Evolutionary conservation across 2,329 filamentous ascomycete species (phyloP), one percentile per base, ranked within the genome.

Genomic region (Fusarium anguioides): DNA sequence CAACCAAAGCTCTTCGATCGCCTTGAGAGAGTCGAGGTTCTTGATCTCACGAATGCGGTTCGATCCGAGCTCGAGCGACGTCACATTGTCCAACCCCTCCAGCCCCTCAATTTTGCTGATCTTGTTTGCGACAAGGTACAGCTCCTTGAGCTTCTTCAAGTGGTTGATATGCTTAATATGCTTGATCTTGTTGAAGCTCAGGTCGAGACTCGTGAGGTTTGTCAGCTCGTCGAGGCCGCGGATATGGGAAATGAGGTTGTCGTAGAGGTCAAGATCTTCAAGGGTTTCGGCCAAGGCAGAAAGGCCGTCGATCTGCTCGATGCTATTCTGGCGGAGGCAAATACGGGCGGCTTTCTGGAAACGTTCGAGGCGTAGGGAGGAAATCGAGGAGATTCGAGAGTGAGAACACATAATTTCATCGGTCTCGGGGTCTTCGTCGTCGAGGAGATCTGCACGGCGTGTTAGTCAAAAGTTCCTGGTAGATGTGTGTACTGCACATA

Each of bases 141-240:
- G 77, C 70, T 98, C 93, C 64, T 86, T 91, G 57, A 98, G 85
- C 52, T 93, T 86, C 21, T 82, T 90, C 60, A 99, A 82, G 73
- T 95, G 91, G 59, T 86, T 86, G 68, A 98, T 82, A 73, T 95
- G 89, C 80, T 97, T 97, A 82, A 99, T 97, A 80, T 97, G 94
- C 78, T 97, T 97, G 82, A 99, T 95, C 83, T 98, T 98, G 84
- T 99, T 99, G 87, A 97, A 99, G 78, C 92, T 96, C 49, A 99
- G 84, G 77, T 99, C 96, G 53, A 99, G 87, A 56, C 83, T 91
- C 8, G 87, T 93, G 52, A 99, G 86, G 63, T 91, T 85, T 14
- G 85, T 87, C 57, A 97, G 87, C 42, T 88, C 83, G 52, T 97
- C 94, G 42, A 99, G 85, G 27, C 92, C 92, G 69, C 90, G 89